phyloP scores from a whole-genome alignment of 148 eudicot genomes.

The Camellia sinensis region DNA sequence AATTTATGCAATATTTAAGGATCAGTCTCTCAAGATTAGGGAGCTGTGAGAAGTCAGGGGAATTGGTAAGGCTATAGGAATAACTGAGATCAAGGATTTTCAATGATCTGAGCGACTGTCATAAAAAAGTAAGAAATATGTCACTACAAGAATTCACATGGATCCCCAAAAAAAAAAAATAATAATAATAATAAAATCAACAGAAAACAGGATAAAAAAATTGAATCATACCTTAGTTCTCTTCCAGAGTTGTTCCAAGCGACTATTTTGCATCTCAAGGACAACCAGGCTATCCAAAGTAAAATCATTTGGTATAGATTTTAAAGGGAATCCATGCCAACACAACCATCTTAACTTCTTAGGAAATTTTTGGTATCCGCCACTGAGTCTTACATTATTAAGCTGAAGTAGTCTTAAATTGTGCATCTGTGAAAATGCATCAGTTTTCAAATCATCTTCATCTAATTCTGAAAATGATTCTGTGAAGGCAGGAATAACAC shows the following conservation, averaged over 20 bases:
- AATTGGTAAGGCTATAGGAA: neutral
- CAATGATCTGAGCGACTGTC: neutral
- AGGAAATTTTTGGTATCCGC: neutral
- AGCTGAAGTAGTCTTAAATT: conserved; percentile 13
- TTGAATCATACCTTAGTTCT: too few species aligned
- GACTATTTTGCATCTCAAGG: too few species aligned
- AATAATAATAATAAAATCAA: too few species aligned
- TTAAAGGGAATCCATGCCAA: conserved; percentile 15
- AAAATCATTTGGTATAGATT: neutral
- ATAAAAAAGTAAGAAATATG: neutral
- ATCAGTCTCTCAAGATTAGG: conserved; percentile 12
- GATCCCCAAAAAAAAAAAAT: neutral
- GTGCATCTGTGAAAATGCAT: conserved; percentile 12
- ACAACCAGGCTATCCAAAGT: too few species aligned
- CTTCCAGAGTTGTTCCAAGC: too few species aligned
- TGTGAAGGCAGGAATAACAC: neutral
- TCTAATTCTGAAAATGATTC: neutral
- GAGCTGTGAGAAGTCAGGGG: neutral
- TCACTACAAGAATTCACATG: neutral
- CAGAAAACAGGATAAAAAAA: neutral
- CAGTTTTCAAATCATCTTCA: neutral
- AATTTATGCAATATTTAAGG: neutral
- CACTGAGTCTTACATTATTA: neutral
- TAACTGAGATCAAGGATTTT: conserved; percentile 17
- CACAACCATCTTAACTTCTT: conserved; percentile 5